Base-by-base conservation (phyloP, 306 rosid genomes). In the Ammopiptanthus mongolicus region DNA sequence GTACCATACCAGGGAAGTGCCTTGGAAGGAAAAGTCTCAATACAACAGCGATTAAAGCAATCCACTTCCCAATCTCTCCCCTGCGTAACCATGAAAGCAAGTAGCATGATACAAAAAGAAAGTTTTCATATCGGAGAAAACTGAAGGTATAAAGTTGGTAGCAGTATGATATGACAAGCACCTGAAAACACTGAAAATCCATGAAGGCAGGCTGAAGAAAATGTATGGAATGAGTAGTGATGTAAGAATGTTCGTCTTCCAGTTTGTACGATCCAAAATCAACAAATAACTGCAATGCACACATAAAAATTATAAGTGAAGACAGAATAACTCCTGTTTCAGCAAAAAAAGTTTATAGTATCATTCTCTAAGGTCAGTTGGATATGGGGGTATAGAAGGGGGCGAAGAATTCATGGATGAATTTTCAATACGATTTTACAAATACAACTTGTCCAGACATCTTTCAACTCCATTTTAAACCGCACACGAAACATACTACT, bases 211-310 rank as follows among this genome's bases (percentile, higher is more conserved):
- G 61, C 85, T 84, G 0, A 89, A 60, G 82, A 87, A 91, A 77
- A 89, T 91, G 87, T 91, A 91, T 1, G 94, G 97, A 71, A 91
- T 89, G 51, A 91, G 65, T 1, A 87, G 79, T 22, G 89, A 63
- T 14, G 94, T 87, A 42, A 89, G 91, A 21, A 88, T 87, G 73
- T 89, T 87, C 8, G 94, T 85, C 71, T 85, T 89, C 97, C 91
- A 91, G 81, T 86, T 64, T 18, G 94, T 91, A 44, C 88, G 88
- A 75, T 91, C 92, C 88, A 91, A 79, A 78, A 89, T 4, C 86
- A 91, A 68, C 87, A 91, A 81, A 78, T 89, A 91, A 46, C 97
- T 91, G 69, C 73, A 78, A 41, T 0, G 41, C 39, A 36, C 39
- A 77, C 11, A 17, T 31, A 39, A 25, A 77, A 31, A n/a, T 47